Percentiles rank a stretch among this genome's conserved stretches.
Conservation (phyloP, 345 rosid species). For the Balakata baccata region DNA sequence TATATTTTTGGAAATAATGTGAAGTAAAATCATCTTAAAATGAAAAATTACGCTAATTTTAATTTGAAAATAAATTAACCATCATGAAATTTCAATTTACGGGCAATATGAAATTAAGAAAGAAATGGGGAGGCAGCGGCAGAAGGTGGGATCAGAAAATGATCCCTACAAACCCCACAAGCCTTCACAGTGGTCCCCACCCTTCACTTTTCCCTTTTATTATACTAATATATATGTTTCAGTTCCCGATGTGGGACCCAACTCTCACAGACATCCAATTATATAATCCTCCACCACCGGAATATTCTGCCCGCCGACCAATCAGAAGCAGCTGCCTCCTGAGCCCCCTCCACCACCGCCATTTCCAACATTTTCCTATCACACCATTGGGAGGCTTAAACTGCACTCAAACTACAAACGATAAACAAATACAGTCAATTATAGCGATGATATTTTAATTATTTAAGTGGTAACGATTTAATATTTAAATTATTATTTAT, state of each 20-base stretch:
- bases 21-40: too few species aligned
- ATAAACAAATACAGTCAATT: too few species aligned
- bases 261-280: background rate
- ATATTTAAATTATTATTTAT: too few species aligned
- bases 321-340: background rate
- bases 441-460: too few species aligned
- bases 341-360: background rate
- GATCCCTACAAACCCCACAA: slow-evolving; percentile 28
- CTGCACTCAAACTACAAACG: slow-evolving; percentile 17
- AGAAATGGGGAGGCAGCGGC: slow-evolving; percentile 10
- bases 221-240: background rate
- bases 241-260: slow-evolving; percentile 17
- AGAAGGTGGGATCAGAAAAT: slow-evolving; percentile 19
- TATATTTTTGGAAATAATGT: too few species aligned
- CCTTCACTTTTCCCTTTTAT: background rate
- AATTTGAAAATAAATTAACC: too few species aligned
- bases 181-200: slow-evolving; percentile 1
- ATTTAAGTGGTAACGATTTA: too few species aligned
- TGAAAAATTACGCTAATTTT: too few species aligned
- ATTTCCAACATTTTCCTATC: background rate
- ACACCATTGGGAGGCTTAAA: slow-evolving; percentile 17
- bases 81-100: too few species aligned
- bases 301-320: slow-evolving; percentile 15
- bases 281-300: slow-evolving; percentile 10
- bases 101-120: too few species aligned